A percentile compares a stretch with the other conserved stretches of the same genome.
phyloP scores from a whole-genome alignment of 768 basidiomycete species.

The Leccinum longicurvipes region DNA sequence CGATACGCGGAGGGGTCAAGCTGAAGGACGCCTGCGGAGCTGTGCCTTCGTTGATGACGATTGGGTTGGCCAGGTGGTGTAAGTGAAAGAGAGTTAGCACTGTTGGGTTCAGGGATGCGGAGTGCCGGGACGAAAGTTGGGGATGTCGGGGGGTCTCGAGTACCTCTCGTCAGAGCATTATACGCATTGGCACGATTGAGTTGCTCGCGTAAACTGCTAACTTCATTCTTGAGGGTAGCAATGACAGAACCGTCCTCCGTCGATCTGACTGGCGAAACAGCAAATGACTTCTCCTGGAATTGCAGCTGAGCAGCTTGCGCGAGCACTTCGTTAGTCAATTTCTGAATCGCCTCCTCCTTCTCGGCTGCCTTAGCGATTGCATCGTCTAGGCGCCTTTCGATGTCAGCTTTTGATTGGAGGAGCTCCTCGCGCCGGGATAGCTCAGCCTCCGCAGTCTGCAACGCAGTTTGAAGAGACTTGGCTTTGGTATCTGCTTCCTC shows the following conservation, averaged over 20 bases:
- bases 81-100: slow-evolving; percentile 44
- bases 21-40: slow-evolving; percentile 76
- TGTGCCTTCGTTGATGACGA: slow-evolving; percentile 80
- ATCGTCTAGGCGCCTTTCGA: slow-evolving; percentile 81
- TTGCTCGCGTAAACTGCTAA: slow-evolving; percentile 90
- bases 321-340: slow-evolving; percentile 73
- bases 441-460: slow-evolving; percentile 71
- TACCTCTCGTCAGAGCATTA: slow-evolving; percentile 75
- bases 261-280: slow-evolving; percentile 58
- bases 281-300: slow-evolving; percentile 66
- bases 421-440: slow-evolving; percentile 70
- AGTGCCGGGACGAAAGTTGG: slow-evolving; percentile 85
- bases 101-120: slow-evolving; percentile 46
- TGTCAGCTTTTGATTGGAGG: slow-evolving; percentile 67
- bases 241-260: slow-evolving; percentile 87
- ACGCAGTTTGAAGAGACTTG: slow-evolving; percentile 66
- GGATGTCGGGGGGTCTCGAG: slow-evolving; percentile 72
- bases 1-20: slow-evolving; percentile 59
- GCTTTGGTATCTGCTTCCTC: slow-evolving; percentile 79
- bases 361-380: slow-evolving; percentile 67
- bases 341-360: slow-evolving; percentile 81
- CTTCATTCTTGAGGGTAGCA: slow-evolving; percentile 85
- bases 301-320: slow-evolving; percentile 76
- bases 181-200: slow-evolving; percentile 94
- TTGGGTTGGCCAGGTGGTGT: slow-evolving; percentile 36